Evolutionary conservation across 768 basidiomycete genomes (phyloP), one percentile per base, ranked within the genome.

Genomic region (Tremella fuciformis): DNA sequence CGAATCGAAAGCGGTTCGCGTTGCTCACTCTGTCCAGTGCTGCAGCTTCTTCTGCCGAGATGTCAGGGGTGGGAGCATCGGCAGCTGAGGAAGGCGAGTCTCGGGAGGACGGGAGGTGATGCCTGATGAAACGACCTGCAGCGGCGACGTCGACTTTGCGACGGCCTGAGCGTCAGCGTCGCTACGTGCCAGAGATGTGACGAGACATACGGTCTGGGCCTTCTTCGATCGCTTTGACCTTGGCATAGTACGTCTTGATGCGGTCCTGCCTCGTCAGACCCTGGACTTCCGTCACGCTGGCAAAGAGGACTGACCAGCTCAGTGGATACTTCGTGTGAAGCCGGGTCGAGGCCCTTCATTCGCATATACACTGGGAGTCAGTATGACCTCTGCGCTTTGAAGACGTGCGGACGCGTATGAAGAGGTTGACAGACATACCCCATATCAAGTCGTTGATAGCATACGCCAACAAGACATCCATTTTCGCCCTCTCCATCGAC

Each of bases 361-460:
- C 72, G 67, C 26, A 76, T 61, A 38, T 75, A 76, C 9, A 76
- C 77, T 78, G 39, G 8, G 22, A 18, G 22, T 46, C 42, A 46
- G 15, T 15, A 34, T n/a, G n/a, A n/a, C n/a, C n/a, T n/a, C n/a
- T 41, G 18, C 39, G 11, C 11, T 41, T 41, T 41, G 11, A 11
- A 18, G 11, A 11, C 39, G 39, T 41, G 39, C 18, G 11, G 39
- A 11, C 22, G 4, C 42, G 42, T 46, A 42, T 19, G 4, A 39
- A 42, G 4, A 24, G 47, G n/a, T 21, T 41, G 40, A 29, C 8
- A 13, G 26, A 73, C 77, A 62, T 53, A 76, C 77, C 65, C 74
- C 76, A 78, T 39, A 76, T 65, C 24, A 78, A 48, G 62, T 78
- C 76, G 57, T 70, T 69, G 25, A 78, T 65, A n/a, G 73, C 66